Conservation (phyloP, 1,284 basidiomycete species). For the Earliella scabrosa region DNA sequence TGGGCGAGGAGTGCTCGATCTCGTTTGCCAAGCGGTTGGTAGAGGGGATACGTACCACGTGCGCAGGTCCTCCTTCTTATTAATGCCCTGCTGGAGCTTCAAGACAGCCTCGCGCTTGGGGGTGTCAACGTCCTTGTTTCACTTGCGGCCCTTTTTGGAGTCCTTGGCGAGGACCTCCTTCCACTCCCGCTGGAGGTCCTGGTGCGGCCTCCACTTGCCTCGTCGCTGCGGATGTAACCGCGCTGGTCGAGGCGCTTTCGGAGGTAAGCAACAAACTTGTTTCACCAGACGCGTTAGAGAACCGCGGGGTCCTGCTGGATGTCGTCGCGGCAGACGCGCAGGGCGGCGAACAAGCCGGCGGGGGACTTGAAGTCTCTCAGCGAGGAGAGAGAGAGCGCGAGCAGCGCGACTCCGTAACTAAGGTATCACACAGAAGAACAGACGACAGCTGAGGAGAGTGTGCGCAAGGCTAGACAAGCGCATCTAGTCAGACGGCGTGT, state of each 20-base stretch:
- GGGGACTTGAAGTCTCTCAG: no score
- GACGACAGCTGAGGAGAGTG: no score
- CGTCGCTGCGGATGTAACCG: constrained; percentile 55
- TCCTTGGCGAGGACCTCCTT: constrained; percentile 47
- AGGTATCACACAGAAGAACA: no score
- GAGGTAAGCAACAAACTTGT: constrained; percentile 50
- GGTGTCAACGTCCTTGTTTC: constrained; percentile 50
- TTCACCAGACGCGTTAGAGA: constrained; percentile 51
- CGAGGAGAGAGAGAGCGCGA: no score
- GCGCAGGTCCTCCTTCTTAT: constrained; percentile 50
- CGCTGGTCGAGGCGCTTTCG: constrained; percentile 50
- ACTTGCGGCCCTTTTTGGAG: constrained; percentile 46
- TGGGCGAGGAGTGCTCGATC: no score
- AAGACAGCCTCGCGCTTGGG: constrained; percentile 47
- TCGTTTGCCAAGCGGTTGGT: no score
- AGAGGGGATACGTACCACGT: no score
- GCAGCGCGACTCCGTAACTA: no score
- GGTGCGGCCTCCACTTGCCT: constrained; percentile 44
- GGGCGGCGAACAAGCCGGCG: constrained; percentile 43
- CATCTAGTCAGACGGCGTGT: no score
- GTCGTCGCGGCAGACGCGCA: constrained; percentile 46
- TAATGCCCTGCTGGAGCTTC: constrained; percentile 49
- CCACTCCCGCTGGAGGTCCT: constrained; percentile 55
- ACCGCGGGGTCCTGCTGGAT: constrained; percentile 52
- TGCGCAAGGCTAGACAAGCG: no score